phyloP scores from a whole-genome alignment of 257 asterid genomes.

The Solanum rostratum region DNA sequence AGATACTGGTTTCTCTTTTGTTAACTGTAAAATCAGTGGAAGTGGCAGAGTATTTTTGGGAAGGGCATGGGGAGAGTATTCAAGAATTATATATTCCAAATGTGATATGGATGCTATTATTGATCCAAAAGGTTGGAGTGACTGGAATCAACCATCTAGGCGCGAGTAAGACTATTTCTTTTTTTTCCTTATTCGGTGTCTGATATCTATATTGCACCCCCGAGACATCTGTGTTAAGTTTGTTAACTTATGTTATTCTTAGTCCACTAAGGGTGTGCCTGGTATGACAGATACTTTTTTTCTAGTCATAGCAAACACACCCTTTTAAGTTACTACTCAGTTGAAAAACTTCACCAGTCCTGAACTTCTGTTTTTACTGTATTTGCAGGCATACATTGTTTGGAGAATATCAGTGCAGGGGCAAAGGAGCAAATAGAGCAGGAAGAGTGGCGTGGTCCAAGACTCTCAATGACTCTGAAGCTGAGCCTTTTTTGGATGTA shows the following conservation, averaged over 20 bases:
- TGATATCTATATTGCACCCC: background rate
- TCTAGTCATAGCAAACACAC: background rate
- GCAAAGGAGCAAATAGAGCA: slow-evolving; percentile 54
- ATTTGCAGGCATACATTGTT: slow-evolving; percentile 42
- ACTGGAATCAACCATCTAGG: slow-evolving; percentile 21
- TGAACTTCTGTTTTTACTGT: background rate
- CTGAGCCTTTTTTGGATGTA: slow-evolving; percentile 28
- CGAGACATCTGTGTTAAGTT: background rate
- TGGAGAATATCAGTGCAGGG: slow-evolving; percentile 58
- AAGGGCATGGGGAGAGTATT: slow-evolving; percentile 75
- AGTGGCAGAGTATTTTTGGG: slow-evolving; percentile 42
- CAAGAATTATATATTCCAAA: slow-evolving; percentile 40
- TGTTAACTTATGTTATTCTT: background rate
- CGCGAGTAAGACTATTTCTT: background rate
- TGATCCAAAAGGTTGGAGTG: slow-evolving; percentile 58
- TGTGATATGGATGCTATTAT: slow-evolving; percentile 27
- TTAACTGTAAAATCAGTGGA: slow-evolving; percentile 48
- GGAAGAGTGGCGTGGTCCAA: slow-evolving; percentile 50
- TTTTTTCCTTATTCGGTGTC: background rate
- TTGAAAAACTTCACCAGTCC: background rate
- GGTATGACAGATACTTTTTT: background rate
- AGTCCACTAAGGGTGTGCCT: too few relatives aligned
- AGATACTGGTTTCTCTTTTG: slow-evolving; percentile 77
- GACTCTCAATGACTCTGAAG: slow-evolving; percentile 28
- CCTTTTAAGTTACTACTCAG: background rate